Conservation (phyloP, 208 protist species). For the Trypanosoma congolense region DNA sequence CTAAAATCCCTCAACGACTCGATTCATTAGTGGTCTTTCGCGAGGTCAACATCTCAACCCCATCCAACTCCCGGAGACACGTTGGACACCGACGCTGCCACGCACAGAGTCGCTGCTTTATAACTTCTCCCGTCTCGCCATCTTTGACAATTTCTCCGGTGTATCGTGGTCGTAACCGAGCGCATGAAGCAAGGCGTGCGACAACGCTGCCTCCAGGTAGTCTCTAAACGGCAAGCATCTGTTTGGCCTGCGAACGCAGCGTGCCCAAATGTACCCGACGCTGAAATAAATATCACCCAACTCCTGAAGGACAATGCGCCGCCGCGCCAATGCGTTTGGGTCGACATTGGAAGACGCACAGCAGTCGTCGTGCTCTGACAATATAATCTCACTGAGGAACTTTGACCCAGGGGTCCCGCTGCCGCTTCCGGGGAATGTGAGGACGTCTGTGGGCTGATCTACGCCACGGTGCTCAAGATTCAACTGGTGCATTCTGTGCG, state of each 20-base stretch:
- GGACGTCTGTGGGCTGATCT: slow-evolving; percentile 63
- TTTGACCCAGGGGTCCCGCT: slow-evolving; percentile 16
- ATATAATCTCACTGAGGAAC: slow-evolving; percentile 44
- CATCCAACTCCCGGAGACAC: slow-evolving; percentile 32
- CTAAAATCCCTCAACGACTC: background rate
- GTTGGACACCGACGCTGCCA: slow-evolving; percentile 38
- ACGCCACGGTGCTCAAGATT: slow-evolving; percentile 39
- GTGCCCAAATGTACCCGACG: slow-evolving; percentile 52
- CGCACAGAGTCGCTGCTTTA: slow-evolving; percentile 31
- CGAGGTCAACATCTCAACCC: slow-evolving; percentile 28
- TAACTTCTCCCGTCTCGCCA: slow-evolving; percentile 60
- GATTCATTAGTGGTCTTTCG: background rate
- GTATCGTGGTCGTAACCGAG: slow-evolving; percentile 75
- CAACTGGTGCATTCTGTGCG: slow-evolving; percentile 46
- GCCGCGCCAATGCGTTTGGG: background rate
- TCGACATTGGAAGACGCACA: background rate
- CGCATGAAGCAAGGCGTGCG: slow-evolving; percentile 72
- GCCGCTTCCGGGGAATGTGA: slow-evolving; percentile 61
- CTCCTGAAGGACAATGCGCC: slow-evolving; percentile 33
- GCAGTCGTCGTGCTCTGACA: slow-evolving; percentile 14
- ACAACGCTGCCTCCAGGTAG: slow-evolving; percentile 62
- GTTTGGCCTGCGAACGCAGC: slow-evolving; percentile 24
- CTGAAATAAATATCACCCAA: slow-evolving; percentile 72
- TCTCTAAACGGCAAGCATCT: slow-evolving; percentile 47
- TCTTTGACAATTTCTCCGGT: slow-evolving; percentile 38